Base-by-base conservation (phyloP, 1,284 basidiomycete species). In the Trichosporon sp. region DNA sequence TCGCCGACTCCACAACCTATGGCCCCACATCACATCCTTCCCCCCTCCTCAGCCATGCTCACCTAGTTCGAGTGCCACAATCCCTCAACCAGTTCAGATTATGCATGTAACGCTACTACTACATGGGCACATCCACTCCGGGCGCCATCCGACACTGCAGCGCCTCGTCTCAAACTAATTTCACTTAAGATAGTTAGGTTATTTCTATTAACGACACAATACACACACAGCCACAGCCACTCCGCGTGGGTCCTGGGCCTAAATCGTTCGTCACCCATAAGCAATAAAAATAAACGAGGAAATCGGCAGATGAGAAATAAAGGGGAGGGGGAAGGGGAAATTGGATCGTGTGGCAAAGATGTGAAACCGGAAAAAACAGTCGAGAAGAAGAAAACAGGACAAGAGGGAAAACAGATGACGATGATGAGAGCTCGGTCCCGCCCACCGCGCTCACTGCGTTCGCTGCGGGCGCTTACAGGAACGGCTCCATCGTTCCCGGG, bases 401-500 rank as follows among this genome's bases (percentile, higher is more conserved):
- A 19, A 37, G 16, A 23, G 19, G 40, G 19, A 11, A 21, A 21
- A 19, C 40, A 44, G 37, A 19, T 19, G 37, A 23, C 19, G 19
- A 44, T 44, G n/a, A n/a, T n/a, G n/a, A n/a, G n/a, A n/a, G n/a
- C n/a, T n/a, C n/a, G n/a, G n/a, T n/a, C n/a, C n/a, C n/a, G n/a
- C n/a, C n/a, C n/a, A n/a, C n/a, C n/a, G n/a, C n/a, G n/a, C n/a
- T n/a, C n/a, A n/a, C n/a, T n/a, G n/a, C n/a, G n/a, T n/a, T n/a
- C n/a, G n/a, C n/a, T n/a, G n/a, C n/a, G n/a, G n/a, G n/a, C n/a
- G n/a, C n/a, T 40, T 34, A 60, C 57, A 62, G 46, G 52, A 46
- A 65, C 5, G 58, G 56, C 40, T 66, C 61, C 54, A 60, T 29
- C 27, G 54, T 59, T 10, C 46, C 56, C 8, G 29, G 34, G n/a